Evolutionary conservation across 306 rosid genomes (phyloP).

Genomic region (Macrotyloma uniflorum): DNA sequence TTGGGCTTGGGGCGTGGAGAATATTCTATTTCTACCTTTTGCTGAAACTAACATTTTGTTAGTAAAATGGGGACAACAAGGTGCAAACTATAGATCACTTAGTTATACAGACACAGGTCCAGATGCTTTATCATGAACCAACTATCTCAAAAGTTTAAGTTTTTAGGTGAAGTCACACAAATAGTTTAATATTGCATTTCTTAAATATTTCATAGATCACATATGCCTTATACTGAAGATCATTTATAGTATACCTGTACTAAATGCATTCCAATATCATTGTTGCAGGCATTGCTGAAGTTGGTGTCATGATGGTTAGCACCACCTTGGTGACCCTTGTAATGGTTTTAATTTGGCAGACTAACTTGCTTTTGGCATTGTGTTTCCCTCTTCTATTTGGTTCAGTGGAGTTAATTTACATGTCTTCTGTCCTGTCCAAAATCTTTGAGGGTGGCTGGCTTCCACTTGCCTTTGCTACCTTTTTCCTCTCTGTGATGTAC

Average conservation of each 20-base stretch:
- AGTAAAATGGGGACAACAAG: neutral
- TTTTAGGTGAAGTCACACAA: neutral
- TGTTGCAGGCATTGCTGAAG: conserved; percentile 94
- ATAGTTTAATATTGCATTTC: neutral
- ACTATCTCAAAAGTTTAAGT: neutral
- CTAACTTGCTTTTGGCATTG: conserved; percentile 76
- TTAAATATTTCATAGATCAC: neutral
- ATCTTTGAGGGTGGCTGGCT: conserved; percentile 89
- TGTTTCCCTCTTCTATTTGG: conserved; percentile 79
- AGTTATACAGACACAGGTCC: neutral
- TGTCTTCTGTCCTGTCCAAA: conserved; percentile 84
- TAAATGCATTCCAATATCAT: conserved; percentile 31
- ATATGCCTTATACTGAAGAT: neutral
- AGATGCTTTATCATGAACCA: neutral
- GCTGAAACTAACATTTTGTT: neutral
- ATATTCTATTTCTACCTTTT: neutral
- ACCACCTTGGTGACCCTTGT: conserved; percentile 88
- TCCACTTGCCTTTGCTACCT: conserved; percentile 81
- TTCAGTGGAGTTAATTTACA: conserved; percentile 76
- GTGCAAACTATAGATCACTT: neutral
- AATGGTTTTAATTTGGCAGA: conserved; percentile 96
- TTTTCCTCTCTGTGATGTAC: conserved; percentile 93
- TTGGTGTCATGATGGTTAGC: conserved; percentile 97
- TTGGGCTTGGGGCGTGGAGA: neutral
- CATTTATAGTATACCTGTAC: conserved; percentile 10